Evolutionary conservation across 495 filamentous ascomycete genomes (phyloP), one percentile per base, ranked within the genome.

Genomic region (Aspergillus wentii): DNA sequence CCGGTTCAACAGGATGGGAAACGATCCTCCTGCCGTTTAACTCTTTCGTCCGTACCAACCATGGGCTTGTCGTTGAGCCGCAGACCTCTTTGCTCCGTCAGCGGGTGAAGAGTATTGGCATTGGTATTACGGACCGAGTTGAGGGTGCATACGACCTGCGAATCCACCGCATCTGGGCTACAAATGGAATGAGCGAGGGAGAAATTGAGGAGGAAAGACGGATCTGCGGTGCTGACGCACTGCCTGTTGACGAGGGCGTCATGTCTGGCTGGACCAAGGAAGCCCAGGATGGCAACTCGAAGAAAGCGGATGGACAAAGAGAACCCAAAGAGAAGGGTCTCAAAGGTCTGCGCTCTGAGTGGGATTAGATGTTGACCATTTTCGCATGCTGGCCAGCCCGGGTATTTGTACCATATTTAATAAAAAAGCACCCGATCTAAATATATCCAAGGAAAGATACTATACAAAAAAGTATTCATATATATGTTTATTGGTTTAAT

Each of bases 21-120:
- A 94, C 89, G 7, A 76, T 96, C 17, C 52, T 94, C 32, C 81
- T 98, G 35, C 85, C 85, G 28, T 91, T 88, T 70, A 80, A 80
- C 56, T 85, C 94, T 30, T 97, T 98, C 59, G 91, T 97, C 36
- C 77, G 94, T 35, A 98, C 94, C 22, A 96, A 95, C 58, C 72
- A 89, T 51, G 92, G 92, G 13, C 74, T 80, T 41, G 86, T 95
- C 1, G 79, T 95, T 8, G 88, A 97, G 68, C 92, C 90, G 17
- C 90, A 95, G 69, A 79, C 79, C 7, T 87, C 91, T 56, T 79
- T 96, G 44, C 56, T 95, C 54, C 79, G 83, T 34, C 81, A 94
- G 55, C 86, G 84, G 51, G 80, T 98, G 27, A 75, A 77, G 54
- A 91, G 83, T 27, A 67, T 98, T 13, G 92, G 92, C 9, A 79